Percentiles rank a stretch among this genome's conserved stretches.
Conservation (phyloP, 2,329 filamentous ascomycete species). For the Aspergillus puulaauensis region DNA sequence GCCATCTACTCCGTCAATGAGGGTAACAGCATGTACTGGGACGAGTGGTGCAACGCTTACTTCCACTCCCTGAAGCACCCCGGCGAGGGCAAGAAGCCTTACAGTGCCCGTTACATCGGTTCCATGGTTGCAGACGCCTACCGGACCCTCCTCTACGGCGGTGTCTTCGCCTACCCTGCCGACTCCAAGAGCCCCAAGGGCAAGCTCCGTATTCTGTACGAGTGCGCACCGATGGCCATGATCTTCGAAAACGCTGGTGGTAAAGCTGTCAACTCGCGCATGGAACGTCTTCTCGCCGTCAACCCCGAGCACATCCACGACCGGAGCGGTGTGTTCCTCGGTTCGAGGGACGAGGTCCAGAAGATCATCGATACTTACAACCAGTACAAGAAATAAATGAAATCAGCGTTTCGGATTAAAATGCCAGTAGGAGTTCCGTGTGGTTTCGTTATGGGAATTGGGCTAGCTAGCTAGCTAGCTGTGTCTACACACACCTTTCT, state of each 20-base stretch:
- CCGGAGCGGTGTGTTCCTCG: constrained; percentile 91
- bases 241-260: constrained; percentile 98
- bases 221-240: constrained; percentile 98
- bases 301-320: constrained; percentile 93
- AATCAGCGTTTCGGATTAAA: neutral
- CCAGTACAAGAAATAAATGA: constrained; percentile 35
- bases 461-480: neutral
- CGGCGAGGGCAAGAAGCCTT: constrained; percentile 72
- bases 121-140: constrained; percentile 99
- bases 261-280: constrained; percentile 85
- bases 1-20: constrained; percentile 98
- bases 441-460: neutral
- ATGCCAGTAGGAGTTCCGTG: constrained; percentile 9
- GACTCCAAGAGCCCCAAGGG: constrained; percentile 99
- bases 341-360: constrained; percentile 90
- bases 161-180: constrained; percentile 95
- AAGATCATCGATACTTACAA: constrained; percentile 87
- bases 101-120: constrained; percentile 92
- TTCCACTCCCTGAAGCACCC: constrained; percentile 86
- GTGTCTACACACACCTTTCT: neutral
- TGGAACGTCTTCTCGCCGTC: constrained; percentile 86
- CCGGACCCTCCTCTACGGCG: constrained; percentile 89
- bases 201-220: constrained; percentile 94
- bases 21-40: constrained; percentile 97
- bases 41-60: constrained; percentile 81